Percentiles rank a stretch among this genome's conserved stretches.
Conservation (phyloP, 2,329 filamentous ascomycete genomes). For the Cladosporium cucumerinum region DNA sequence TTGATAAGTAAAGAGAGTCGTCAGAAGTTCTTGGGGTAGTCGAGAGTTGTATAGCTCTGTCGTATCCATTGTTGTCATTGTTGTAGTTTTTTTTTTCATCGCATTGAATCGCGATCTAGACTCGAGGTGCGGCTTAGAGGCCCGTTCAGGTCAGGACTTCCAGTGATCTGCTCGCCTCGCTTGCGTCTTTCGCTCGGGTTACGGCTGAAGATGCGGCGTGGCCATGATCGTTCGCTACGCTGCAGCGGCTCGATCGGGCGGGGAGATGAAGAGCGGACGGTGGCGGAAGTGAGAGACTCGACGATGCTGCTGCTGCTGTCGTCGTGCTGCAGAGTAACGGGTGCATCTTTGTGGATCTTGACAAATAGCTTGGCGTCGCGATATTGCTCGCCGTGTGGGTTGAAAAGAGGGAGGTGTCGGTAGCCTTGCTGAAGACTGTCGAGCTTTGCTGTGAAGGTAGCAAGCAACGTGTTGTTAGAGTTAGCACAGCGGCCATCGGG, state of each 20-base stretch:
- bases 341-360: conserved; percentile 65
- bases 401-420: conserved; percentile 84
- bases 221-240: conserved; percentile 37
- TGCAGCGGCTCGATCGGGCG: conserved; percentile 29
- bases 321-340: conserved; percentile 30
- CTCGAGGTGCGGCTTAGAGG: conserved; percentile 34
- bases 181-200: conserved; percentile 43
- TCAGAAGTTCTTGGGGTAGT: neutral
- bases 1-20: conserved; percentile 10
- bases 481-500: conserved; percentile 68
- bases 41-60: neutral
- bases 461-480: conserved; percentile 61
- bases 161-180: conserved; percentile 22
- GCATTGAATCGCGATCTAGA: conserved; percentile 32
- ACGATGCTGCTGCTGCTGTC: conserved; percentile 27
- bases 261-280: conserved; percentile 23
- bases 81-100: conserved; percentile 16
- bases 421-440: conserved; percentile 86
- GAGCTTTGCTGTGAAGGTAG: conserved; percentile 90
- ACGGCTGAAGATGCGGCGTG: conserved; percentile 42
- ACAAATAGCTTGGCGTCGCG: conserved; percentile 94
- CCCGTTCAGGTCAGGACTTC: conserved; percentile 22
- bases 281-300: conserved; percentile 19
- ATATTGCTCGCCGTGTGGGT: conserved; percentile 86
- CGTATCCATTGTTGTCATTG: neutral